A percentile compares a stretch with the other conserved stretches of the same genome.
Conservation (phyloP, 805 yeast species). For the Kuraishia molischiana region DNA sequence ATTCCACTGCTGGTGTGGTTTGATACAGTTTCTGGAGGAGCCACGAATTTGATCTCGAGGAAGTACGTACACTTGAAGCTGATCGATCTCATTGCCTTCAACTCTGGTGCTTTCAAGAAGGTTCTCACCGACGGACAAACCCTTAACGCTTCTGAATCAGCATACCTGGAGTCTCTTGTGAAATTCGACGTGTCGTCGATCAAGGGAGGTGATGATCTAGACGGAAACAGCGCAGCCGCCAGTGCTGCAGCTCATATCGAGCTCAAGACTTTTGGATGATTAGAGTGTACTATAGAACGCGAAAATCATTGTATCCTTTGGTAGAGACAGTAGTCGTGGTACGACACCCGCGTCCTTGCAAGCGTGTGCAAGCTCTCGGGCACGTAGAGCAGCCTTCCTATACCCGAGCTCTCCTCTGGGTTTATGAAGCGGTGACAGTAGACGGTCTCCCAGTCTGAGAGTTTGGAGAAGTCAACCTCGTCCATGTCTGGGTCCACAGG, state of each 20-base stretch:
- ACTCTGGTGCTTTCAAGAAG: slow-evolving; percentile 37
- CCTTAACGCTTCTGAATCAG: slow-evolving; percentile 30
- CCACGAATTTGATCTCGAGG: slow-evolving; percentile 14
- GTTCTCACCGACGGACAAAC: slow-evolving; percentile 23
- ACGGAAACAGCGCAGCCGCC: slow-evolving; percentile 10
- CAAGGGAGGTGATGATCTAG: slow-evolving; percentile 5
- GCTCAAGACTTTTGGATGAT: slow-evolving; percentile 36
- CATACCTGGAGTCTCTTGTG: slow-evolving; percentile 31
- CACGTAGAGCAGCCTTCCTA: slow-evolving; percentile 44
- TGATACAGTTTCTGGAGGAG: slow-evolving; percentile 12
- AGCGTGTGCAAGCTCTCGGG: slow-evolving; percentile 24
- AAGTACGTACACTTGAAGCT: slow-evolving; percentile 37
- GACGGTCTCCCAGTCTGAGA: slow-evolving; percentile 35
- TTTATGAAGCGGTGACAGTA: slow-evolving; percentile 42
- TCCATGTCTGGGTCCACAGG: slow-evolving; percentile 33
- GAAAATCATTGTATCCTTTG: slow-evolving; percentile 7
- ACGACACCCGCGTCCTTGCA: slow-evolving; percentile 26
- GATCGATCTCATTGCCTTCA: slow-evolving; percentile 32
- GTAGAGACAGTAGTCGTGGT: slow-evolving; percentile 42
- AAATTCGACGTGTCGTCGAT: slow-evolving; percentile 14
- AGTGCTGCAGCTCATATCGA: slow-evolving; percentile 31
- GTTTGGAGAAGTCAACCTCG: slow-evolving; percentile 20
- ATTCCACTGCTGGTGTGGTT: slow-evolving; percentile 23
- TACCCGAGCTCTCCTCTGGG: slow-evolving; percentile 39
- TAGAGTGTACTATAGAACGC: not conserved